Base-by-base conservation (phyloP, 2,329 filamentous ascomycete genomes). In the Tolypocladium amazonense region DNA sequence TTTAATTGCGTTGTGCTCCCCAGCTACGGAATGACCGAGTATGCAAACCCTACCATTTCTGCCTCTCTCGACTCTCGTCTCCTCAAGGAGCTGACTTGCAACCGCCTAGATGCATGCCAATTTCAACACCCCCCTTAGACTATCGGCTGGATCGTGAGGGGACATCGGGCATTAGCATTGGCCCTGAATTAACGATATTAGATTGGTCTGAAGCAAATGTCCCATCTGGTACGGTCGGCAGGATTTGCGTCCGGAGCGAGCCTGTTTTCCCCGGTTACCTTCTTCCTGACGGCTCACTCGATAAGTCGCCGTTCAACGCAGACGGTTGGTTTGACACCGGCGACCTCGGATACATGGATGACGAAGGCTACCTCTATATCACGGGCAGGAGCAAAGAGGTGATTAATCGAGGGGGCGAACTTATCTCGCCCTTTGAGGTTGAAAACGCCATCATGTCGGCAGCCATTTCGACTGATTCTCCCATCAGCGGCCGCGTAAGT, bases 381-480 rank as follows among this genome's bases (percentile, higher is more conserved):
- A 83, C 80, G 2, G 81, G 80, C 9, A 75, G 81, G 37, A 81
- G 75, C 66, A 83, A 83, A 64, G 81, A 83, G 59, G 79, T 83
- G 59, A 82, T 83, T 68, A 83, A 83, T 65, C 76, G 81, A 14
- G 81, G 81, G 41, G 81, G 81, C 39, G 81, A 84, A 65, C 74
- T 83, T n/a, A 83, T 84, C 60, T 82, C 79, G 5, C 81, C 81
- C 0, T 82, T 83, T 58, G 81, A 84, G 64, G 76, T 84, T n/a
- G 81, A 84, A 64, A 79, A 83, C 63, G 81, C 80, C 12, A 77
- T 84, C 60, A 71, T 82, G 52, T 71, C 76, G 1, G 76, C 79
- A 14, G 73, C 79, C 5, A 70, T 74, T 54, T 70, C 75, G 18
- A 65, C 69, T 4, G 69, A 71, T 6, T 79, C 77, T 1, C 72